phyloP scores from a whole-genome alignment of 2,329 filamentous ascomycete genomes.

The Fusarium aywerte region DNA sequence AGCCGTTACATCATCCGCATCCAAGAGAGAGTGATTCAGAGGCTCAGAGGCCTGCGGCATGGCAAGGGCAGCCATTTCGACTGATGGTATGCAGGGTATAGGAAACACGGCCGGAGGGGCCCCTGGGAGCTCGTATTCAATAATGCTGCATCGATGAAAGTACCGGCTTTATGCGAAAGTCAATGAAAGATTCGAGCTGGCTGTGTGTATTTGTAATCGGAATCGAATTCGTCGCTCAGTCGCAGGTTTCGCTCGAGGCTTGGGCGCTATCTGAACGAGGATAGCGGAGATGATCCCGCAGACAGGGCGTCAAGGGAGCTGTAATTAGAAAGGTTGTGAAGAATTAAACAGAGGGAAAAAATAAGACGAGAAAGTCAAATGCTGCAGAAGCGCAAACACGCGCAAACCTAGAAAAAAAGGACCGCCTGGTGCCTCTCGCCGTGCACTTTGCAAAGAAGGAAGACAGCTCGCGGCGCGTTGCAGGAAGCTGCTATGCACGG shows the following conservation, averaged over 20 bases:
- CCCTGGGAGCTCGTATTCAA: conserved; percentile 41
- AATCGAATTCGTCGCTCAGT: conserved; percentile 25
- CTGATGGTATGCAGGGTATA: conserved; percentile 33
- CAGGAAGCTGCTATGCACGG: conserved; percentile 38
- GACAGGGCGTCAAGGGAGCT: neutral
- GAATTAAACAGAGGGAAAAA: neutral
- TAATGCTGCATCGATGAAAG: conserved; percentile 40
- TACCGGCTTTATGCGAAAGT: neutral
- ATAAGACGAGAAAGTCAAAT: conserved; percentile 7
- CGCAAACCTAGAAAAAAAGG: conserved; percentile 28
- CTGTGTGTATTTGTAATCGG: neutral
- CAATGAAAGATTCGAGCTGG: neutral
- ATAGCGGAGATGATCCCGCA: conserved; percentile 15
- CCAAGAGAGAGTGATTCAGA: conserved; percentile 47
- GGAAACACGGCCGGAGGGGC: conserved; percentile 42
- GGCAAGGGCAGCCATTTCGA: conserved; percentile 32
- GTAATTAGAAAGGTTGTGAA: neutral
- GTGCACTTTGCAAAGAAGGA: conserved; percentile 27
- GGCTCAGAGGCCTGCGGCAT: conserved; percentile 34
- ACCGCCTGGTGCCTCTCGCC: conserved; percentile 23
- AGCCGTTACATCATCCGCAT: conserved; percentile 48
- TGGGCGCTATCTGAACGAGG: conserved; percentile 33
- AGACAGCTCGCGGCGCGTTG: conserved; percentile 41
- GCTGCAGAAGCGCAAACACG: conserved; percentile 25
- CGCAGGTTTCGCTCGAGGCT: conserved; percentile 19